Base-by-base conservation (phyloP, 2,329 filamentous ascomycete genomes). In the Byssothecium circinans region DNA sequence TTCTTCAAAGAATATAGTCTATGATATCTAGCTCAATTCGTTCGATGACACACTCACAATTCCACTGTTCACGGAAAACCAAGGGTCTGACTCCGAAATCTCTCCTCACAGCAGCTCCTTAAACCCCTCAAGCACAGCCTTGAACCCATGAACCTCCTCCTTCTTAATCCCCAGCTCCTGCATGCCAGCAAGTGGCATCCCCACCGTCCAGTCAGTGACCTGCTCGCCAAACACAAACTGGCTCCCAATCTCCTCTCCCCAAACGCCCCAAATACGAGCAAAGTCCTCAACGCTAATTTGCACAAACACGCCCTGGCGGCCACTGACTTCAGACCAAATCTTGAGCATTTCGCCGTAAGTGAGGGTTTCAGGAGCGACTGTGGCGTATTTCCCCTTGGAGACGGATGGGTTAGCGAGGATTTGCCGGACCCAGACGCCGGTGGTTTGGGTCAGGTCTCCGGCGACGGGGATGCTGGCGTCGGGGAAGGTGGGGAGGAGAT, bases 381-480 rank as follows among this genome's bases (percentile, higher is more conserved):
- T 35, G 37, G 49, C 49, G 34, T 58, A 57, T 19, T 53, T 57
- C 20, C 49, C 49, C 8, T 48, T 41, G 15, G 53, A 47, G 14
- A 47, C 44, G 14, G 38, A 23, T 2, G 52, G 49, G 7, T 49
- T 52, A 4, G 54, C 45, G 22, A 60, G 46, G 27, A 57, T 49
- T 19, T 60, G 57, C 4, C 57, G 56, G n/a, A 55, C 50, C 49
- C 52, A 60, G 32, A 57, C 25, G 3, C 57, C 56, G 4, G 50
- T 43, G 1, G 44, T 51, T 17, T 48, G 33, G n/a, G 41, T 41
- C 45, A 58, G 50, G 48, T 60, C 52, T 25, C 57, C 57, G 1
- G 56, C 41, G 11, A 54, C 36, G 22, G 51, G 49, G 15, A 60
- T 43, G 11, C 19, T 37, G 42, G 54, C 46, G 8, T 17, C 36